Base-by-base conservation (phyloP, 2,329 filamentous ascomycete species). In the Teratosphaeriaceae sp. region DNA sequence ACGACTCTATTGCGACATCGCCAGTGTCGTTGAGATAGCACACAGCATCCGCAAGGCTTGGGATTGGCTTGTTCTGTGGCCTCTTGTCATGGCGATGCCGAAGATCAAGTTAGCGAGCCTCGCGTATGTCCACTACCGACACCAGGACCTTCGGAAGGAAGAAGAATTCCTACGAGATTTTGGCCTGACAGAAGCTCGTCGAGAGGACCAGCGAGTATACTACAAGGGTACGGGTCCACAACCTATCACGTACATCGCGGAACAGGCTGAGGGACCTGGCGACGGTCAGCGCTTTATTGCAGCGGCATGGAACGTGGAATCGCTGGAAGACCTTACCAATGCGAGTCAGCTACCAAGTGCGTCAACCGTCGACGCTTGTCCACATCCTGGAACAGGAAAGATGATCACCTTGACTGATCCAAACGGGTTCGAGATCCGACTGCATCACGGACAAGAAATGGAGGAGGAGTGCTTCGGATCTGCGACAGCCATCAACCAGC, bases 221-320 rank as follows among this genome's bases (percentile, higher is more conserved):
- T 69, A 60, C 46, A 53, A 65, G 11, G 68, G 68, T n/a, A 69
- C 69, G 45, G 67, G 67, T 0, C 48, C 56, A 0, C 67, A 71
- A 45, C 66, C 64, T 27, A 70, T 67, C 49, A 63, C 69, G 18
- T 71, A 71, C 54, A 68, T 64, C 47, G 64, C 62, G 5, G 53
- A 56, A 20, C 58, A 64, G 40, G n/a, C n/a, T n/a, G n/a, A n/a
- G n/a, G n/a, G n/a, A n/a, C n/a, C n/a, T n/a, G 67, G 67, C 12
- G n/a, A 24, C 12, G 55, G 61, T 16, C 8, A 27, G n/a, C 55
- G 64, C 27, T 69, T 65, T 47, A 58, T 71, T 1, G 69, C 68
- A 5, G 69, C 65, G 1, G 51, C 63, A 0, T 73, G 66, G 47
- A 56, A 65, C 39, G 70, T 71, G 16, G 67, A 70, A 42, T 61